Percentiles rank a stretch among this genome's conserved stretches.
These are phyloP conservation scores for Solanum acaule DNA, from an alignment of 257 asterid species.

Conservation along the genomic window DNA sequence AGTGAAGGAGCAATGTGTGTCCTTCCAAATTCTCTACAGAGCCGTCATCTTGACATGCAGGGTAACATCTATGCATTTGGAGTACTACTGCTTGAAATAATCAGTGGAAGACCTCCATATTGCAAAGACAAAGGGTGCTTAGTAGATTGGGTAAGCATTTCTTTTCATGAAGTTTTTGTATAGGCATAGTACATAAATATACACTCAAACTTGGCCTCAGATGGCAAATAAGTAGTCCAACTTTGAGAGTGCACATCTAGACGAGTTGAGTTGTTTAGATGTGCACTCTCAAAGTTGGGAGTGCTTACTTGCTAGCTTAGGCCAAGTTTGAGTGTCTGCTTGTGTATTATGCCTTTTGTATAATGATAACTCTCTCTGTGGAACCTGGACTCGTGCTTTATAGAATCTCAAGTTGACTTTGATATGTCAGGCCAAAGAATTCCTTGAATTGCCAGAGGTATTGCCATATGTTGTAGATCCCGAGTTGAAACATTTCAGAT, in stretches of 20 bases:
- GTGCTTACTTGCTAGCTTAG: no score
- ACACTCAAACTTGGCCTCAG: no score
- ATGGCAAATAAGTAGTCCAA: no score
- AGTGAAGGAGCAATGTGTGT: conserved; percentile 66
- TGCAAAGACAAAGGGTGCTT: conserved; percentile 73
- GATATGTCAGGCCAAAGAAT: conserved; percentile 67
- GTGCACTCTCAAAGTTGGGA: no score
- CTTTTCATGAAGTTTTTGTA: neutral
- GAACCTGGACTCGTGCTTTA: neutral
- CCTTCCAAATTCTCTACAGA: conserved; percentile 64
- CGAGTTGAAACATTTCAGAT: conserved; percentile 60
- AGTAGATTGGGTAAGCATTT: conserved; percentile 73
- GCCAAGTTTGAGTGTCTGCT: no score
- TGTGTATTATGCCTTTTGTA: no score
- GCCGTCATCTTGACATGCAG: conserved; percentile 59
- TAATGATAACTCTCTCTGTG: neutral
- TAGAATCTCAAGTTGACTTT: neutral
- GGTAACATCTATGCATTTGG: conserved; percentile 84
- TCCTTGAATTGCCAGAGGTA: conserved; percentile 43
- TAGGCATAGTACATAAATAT: neutral
- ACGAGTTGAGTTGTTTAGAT: no score
- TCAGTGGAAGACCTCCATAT: conserved; percentile 89
- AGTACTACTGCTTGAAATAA: conserved; percentile 67
- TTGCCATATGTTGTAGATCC: conserved; percentile 70
- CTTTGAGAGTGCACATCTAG: no score